Evolutionary conservation across 2,329 filamentous ascomycete species (phyloP).

Genomic region (Ophiostoma ips): DNA sequence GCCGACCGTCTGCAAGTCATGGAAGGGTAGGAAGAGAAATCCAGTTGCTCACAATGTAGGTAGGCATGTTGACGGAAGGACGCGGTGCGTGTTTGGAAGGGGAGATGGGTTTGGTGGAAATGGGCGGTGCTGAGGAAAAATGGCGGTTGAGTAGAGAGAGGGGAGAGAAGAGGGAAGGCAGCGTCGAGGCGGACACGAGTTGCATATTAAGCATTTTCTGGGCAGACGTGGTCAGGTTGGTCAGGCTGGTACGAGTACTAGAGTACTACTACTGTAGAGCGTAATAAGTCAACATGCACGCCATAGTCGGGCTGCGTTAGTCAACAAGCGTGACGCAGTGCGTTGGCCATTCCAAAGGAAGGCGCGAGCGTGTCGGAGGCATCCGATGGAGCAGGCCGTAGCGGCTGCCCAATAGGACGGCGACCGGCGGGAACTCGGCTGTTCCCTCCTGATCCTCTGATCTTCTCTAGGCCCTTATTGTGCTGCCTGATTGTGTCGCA

Average conservation of each 20-base stretch:
- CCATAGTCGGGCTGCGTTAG: no score
- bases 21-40: background rate
- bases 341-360: no score
- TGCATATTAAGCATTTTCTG: background rate
- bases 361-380: no score
- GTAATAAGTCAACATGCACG: no score
- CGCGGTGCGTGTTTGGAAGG: background rate
- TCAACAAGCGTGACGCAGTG: no score
- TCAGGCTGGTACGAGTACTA: background rate
- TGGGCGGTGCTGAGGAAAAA: background rate
- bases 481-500: no score
- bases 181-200: background rate
- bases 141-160: background rate
- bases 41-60: constrained; percentile 14
- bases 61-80: constrained; percentile 12
- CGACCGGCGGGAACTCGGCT: no score
- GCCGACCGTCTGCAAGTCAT: background rate
- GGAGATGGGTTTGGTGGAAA: background rate
- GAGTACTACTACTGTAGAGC: no score
- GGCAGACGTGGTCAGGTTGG: background rate
- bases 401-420: no score
- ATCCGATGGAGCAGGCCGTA: no score
- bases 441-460: no score
- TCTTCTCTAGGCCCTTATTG: no score
- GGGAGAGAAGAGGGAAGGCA: background rate